Evolutionary conservation across 164 flowering plant genomes (phyloP), one percentile per base, ranked within the genome.

Genomic region (Santalum album): DNA sequence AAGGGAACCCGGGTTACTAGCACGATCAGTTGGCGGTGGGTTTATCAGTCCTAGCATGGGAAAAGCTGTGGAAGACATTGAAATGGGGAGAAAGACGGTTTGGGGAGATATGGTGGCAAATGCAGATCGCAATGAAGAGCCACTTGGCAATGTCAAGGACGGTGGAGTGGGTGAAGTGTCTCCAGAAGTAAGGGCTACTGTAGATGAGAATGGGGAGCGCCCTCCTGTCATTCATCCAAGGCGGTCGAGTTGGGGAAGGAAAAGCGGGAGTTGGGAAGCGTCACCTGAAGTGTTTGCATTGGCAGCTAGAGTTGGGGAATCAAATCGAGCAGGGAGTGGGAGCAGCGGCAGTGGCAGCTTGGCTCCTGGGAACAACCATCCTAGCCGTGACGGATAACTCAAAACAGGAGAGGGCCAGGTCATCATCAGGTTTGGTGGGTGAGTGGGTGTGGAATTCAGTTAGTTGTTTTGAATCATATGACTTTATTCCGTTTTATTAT

Each of bases 301-400:
- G 21, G 70, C 51, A 20, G 66, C 62, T 32, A 44, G 57, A 58
- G n/a, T 53, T 20, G 72, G 63, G 14, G 66, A 54, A 7, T 58
- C 73, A n/a, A 61, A 55, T 48, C 59, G 60, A n/a, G n/a, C n/a
- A n/a, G n/a, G 72, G 27, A 50, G 36, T 20, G 76, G 72, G 26
- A 76, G 81, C 53, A 67, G 78, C 47, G 68, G 75, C 64, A 69
- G 77, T 49, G 54, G 67, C 59, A 67, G 51, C 64, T 40, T 64
- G 63, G 49, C 67, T 24, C 18, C 60, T 17, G 78, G 65, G 23
- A 76, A 59, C 61, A 70, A 60, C 25, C 45, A 63, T 25, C 34
- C 66, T 34, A 40, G 27, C 21, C 29, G 46, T 51, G 53, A 32
- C 39, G 20, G 25, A 38, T 23, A 32, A 43, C 36, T 20, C 24